Evolutionary conservation across 768 basidiomycete genomes (phyloP).

Genomic region (Pisolithus sp.): DNA sequence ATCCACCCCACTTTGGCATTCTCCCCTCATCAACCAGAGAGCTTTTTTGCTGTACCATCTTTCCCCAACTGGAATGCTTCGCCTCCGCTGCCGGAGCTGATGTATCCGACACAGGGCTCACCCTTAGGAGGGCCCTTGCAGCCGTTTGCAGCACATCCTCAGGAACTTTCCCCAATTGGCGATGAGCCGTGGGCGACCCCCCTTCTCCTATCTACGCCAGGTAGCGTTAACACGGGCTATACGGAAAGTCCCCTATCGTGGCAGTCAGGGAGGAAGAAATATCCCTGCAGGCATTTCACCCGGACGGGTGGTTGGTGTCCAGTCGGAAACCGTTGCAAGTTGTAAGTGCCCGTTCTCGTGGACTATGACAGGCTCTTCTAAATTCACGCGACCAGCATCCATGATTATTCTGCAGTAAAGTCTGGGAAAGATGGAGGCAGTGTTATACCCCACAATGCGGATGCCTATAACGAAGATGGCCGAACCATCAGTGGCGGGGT

Average conservation of each 20-base stretch:
- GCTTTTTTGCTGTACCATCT: conserved; percentile 11
- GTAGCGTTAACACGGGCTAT: conserved; percentile 12
- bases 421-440: conserved; percentile 15
- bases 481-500: conserved; percentile 24
- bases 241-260: neutral
- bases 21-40: conserved; percentile 9
- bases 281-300: conserved; percentile 36
- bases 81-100: neutral
- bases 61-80: conserved; percentile 13
- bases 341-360: conserved; percentile 27
- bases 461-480: conserved; percentile 4
- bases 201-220: conserved; percentile 19
- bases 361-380: neutral
- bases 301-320: conserved; percentile 40
- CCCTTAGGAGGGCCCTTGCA: neutral
- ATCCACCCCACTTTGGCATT: conserved; percentile 22
- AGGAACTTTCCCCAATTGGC: conserved; percentile 9
- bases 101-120: conserved; percentile 5
- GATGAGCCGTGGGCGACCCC: conserved; percentile 17
- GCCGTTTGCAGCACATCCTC: conserved; percentile 4
- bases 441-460: conserved; percentile 2
- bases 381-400: conserved; percentile 9
- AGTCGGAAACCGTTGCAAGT: conserved; percentile 34
- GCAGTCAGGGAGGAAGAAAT: conserved; percentile 25
- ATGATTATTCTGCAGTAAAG: conserved; percentile 19